Evolutionary conservation across 2,329 filamentous ascomycete species (phyloP).

Genomic region (Penicillium verrucosum): DNA sequence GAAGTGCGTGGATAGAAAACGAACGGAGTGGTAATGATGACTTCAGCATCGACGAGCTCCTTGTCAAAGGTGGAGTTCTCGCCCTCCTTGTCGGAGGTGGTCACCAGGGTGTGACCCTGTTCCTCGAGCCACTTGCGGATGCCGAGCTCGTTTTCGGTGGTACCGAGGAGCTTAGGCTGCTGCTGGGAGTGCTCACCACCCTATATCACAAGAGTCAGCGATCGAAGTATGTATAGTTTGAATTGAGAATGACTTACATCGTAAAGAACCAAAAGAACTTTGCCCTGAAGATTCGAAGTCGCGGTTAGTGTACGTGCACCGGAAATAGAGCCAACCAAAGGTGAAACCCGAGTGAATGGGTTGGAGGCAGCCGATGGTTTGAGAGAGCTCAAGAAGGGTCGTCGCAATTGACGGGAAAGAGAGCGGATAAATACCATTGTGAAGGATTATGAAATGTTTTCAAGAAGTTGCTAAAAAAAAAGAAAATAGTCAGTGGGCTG

Average conservation of each 20-base stretch:
- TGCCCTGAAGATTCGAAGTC: slow-evolving; percentile 74
- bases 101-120: slow-evolving; percentile 92
- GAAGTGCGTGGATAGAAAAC: not conserved
- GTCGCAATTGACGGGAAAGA: slow-evolving; percentile 54
- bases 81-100: slow-evolving; percentile 96
- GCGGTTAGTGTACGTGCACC: slow-evolving; percentile 62
- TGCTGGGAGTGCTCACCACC: slow-evolving; percentile 82
- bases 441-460: slow-evolving; percentile 27
- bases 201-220: slow-evolving; percentile 35
- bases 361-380: slow-evolving; percentile 18
- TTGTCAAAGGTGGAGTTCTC: slow-evolving; percentile 90
- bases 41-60: slow-evolving; percentile 92
- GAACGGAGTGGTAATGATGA: slow-evolving; percentile 93
- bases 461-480: not conserved
- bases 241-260: slow-evolving; percentile 59
- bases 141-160: slow-evolving; percentile 97
- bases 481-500: slow-evolving; percentile 1
- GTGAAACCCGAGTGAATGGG: slow-evolving; percentile 32
- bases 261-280: slow-evolving; percentile 91
- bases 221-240: not conserved
- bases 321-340: slow-evolving; percentile 44
- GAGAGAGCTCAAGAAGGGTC: slow-evolving; percentile 47
- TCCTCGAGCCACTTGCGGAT: slow-evolving; percentile 97
- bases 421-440: slow-evolving; percentile 64
- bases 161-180: slow-evolving; percentile 84